Evolutionary conservation across 768 basidiomycete species (phyloP), one percentile per base, ranked within the genome.

Genomic region (Xerocomellus intermedius): DNA sequence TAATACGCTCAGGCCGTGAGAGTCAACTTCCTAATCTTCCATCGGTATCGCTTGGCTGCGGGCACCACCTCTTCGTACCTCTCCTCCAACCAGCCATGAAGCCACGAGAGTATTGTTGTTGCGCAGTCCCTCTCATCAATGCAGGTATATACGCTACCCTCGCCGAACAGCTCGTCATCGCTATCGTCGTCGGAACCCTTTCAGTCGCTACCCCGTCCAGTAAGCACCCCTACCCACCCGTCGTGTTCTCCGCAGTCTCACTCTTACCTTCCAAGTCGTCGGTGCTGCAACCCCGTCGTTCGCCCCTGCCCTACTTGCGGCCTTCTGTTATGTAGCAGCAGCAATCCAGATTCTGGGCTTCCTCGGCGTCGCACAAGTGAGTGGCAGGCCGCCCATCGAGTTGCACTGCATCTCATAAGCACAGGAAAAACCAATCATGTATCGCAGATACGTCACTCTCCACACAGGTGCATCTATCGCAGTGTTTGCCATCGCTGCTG

Each of bases 111-210:
- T 95, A 94, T 67, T 97, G 94, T 66, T 97, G 94, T 71, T 92
- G 90, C 64, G 94, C 94, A 42, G 87, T 98, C 55, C 95, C 95
- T 9, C 74, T 94, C 46, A 77, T 94, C 58, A 96, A 99, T 75
- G 80, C 84, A 57, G 97, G 97, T 32, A 90, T 98, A 50, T 98
- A 97, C 63, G 71, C 82, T 19, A 82, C 88, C 28, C 71, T 98
- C 46, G 69, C 76, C 0, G 91, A 96, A 69, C 94, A 97, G 72
- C 78, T 91, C 41, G 74, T 82, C 16, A 68, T 86, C 19, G 85
- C 82, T 5, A 65, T 91, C 58, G 56, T 87, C 16, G 81, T 85
- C 10, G 94, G 87, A 19, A 83, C 85, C 4, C 78, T 96, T 26
- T 79, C 89, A 12, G 62, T 96, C 35, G 86, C 84, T 2, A 91